Percentiles rank a stretch among this genome's conserved stretches.
Evolutionary conservation across 2,329 filamentous ascomycete species (phyloP).

Genomic region (Xylogone sp.): DNA sequence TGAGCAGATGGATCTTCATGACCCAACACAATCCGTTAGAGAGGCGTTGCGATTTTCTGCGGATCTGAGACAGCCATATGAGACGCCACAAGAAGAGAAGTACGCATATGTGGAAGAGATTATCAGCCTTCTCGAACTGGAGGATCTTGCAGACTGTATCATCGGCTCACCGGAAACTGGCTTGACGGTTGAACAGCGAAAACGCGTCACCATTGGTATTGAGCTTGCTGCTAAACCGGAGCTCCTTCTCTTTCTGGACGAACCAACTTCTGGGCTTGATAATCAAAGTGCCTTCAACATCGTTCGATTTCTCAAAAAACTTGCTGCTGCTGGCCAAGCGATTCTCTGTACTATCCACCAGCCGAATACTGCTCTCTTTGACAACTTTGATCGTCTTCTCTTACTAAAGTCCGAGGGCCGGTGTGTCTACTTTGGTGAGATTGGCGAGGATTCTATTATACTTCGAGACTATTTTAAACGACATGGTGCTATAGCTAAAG

Average conservation of each 20-base stretch:
- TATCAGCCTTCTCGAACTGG: slow-evolving; percentile 83
- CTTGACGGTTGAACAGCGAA: slow-evolving; percentile 64
- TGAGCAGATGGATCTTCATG: slow-evolving; percentile 74
- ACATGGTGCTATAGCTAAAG: slow-evolving; percentile 56
- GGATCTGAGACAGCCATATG: slow-evolving; percentile 52
- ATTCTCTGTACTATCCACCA: slow-evolving; percentile 96
- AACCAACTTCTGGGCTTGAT: slow-evolving; percentile 89
- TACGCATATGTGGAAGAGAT: slow-evolving; percentile 82
- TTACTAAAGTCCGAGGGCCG: slow-evolving; percentile 72
- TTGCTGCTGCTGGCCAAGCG: slow-evolving; percentile 81
- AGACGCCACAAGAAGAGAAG: slow-evolving; percentile 31
- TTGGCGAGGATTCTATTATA: slow-evolving; percentile 63
- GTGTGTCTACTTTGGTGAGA: slow-evolving; percentile 76
- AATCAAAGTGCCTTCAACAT: slow-evolving; percentile 77
- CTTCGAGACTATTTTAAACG: slow-evolving; percentile 71
- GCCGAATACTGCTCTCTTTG: slow-evolving; percentile 86
- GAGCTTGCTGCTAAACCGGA: slow-evolving; percentile 88
- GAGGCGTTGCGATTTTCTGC: slow-evolving; percentile 63
- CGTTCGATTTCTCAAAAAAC: slow-evolving; percentile 76
- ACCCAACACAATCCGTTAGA: slow-evolving; percentile 58
- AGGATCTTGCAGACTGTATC: slow-evolving; percentile 80
- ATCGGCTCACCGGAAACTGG: slow-evolving; percentile 86
- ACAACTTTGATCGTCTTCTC: slow-evolving; percentile 77
- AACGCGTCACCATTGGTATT: slow-evolving; percentile 84
- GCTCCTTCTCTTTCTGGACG: slow-evolving; percentile 83